Evolutionary conservation across 1,139 yeast genomes (phyloP), one percentile per base, ranked within the genome.

Genomic region (Diutina rugosa): DNA sequence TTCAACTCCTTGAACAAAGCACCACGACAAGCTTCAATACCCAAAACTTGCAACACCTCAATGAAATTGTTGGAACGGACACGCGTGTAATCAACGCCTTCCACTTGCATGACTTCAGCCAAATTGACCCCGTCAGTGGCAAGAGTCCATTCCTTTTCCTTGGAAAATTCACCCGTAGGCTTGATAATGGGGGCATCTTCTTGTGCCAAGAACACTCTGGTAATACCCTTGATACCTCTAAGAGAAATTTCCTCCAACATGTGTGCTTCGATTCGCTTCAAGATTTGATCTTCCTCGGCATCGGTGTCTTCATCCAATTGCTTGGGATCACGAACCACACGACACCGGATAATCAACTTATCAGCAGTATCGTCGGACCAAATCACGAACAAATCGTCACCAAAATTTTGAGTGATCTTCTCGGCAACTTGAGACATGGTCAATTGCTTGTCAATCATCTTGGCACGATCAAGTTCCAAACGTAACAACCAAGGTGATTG

Each of bases 331-430:
- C 99, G 89, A 53, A 93, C 93, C 63, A 95, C 96, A 78, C 99
- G 88, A 79, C 99, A 93, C 79, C 99, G 95, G 63, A 95, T 87
- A 61, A 93, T 86, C 72, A 95, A 85, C 71, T 90, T 91, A 64
- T 93, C 98, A 54, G 98, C 97, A 65, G 95, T 91, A 77, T 95
- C 99, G 77, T 95, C 99, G 55, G 97, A 90, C 99, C 99, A 95
- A 67, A 95, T 93, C 56, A 95, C 97, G 67, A 91, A 93, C 73
- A 93, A 76, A 72, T 93, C 98, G 66, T 90, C 96, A 58, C 93
- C 96, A 70, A 93, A 95, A 62, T 90, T 87, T 66, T 87, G 93
- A 60, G 93, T 87, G 61, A 95, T 95, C 77, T 87, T 90, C 64
- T 90, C 96, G 45, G 99, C 98, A 58, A 95, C 99, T 75, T 93